A percentile compares a stretch with the other conserved stretches of the same genome.
phyloP scores from a whole-genome alignment of 441 rosid species.

The Biscutella auriculata region DNA sequence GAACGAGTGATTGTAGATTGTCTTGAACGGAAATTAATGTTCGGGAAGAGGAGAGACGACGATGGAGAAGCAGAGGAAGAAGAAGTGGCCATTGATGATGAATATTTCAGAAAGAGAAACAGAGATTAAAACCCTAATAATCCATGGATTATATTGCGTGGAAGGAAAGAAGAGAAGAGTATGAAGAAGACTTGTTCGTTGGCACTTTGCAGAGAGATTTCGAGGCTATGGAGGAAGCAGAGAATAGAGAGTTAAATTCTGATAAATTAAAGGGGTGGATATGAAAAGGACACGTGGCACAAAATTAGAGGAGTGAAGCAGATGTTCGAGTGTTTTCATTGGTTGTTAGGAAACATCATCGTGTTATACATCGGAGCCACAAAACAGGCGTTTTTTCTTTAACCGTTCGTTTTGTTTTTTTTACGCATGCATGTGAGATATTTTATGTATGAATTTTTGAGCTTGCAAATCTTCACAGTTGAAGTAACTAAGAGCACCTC shows the following conservation, averaged over 20 bases:
- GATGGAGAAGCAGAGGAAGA: slow-evolving; percentile 17
- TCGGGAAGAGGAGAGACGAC: slow-evolving; percentile 36
- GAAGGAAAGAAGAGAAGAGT: neutral
- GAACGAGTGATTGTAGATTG: slow-evolving; percentile 20
- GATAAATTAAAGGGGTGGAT: slow-evolving; percentile 40
- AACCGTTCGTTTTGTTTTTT: too few relatives aligned
- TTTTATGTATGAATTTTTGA: too few relatives aligned
- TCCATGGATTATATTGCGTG: slow-evolving; percentile 7
- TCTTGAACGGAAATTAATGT: slow-evolving; percentile 36
- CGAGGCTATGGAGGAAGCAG: slow-evolving; percentile 14
- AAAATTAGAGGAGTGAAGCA: slow-evolving; percentile 16
- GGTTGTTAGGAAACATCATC: slow-evolving; percentile 24
- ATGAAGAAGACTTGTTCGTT: slow-evolving; percentile 8
- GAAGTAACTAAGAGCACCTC: too few relatives aligned
- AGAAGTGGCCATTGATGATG: slow-evolving; percentile 14
- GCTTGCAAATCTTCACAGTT: too few relatives aligned
- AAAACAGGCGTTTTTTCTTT: too few relatives aligned
- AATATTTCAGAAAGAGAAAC: neutral
- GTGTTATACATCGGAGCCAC: slow-evolving; percentile 14
- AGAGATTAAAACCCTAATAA: slow-evolving; percentile 20
- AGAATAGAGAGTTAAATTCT: neutral
- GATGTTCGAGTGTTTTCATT: slow-evolving; percentile 27
- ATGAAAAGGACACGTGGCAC: slow-evolving; percentile 51
- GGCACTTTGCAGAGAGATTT: slow-evolving; percentile 12
- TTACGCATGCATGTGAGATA: too few relatives aligned